Percentiles rank a stretch among this genome's conserved stretches.
Conservation (phyloP, 1,284 basidiomycete genomes). For the Porogramme epimiltina region DNA sequence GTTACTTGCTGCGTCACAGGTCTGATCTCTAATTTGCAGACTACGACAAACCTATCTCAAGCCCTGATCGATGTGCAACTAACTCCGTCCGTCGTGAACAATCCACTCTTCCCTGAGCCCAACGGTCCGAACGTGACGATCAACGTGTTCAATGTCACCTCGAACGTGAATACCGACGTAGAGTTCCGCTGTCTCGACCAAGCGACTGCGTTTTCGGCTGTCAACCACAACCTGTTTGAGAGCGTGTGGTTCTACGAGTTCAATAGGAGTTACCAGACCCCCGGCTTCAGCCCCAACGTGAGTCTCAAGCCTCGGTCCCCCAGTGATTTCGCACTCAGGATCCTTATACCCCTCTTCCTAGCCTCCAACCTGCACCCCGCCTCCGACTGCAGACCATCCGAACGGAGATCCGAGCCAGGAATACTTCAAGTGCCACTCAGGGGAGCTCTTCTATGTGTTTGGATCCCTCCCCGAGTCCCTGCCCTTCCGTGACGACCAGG, state of each 20-base stretch:
- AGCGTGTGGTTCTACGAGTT: constrained; percentile 40
- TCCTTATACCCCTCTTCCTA: background rate
- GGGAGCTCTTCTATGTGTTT: constrained; percentile 41
- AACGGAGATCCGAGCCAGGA: constrained; percentile 36
- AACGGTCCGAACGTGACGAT: constrained; percentile 31
- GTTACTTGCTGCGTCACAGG: background rate
- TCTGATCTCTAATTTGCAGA: constrained; percentile 10
- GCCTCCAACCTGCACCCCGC: constrained; percentile 38
- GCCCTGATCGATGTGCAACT: constrained; percentile 25
- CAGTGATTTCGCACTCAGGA: background rate
- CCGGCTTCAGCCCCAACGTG: constrained; percentile 38
- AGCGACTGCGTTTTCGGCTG: constrained; percentile 36
- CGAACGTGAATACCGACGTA: constrained; percentile 36
- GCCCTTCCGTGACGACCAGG: constrained; percentile 40
- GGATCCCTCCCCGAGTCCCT: constrained; percentile 35
- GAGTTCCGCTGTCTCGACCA: constrained; percentile 43
- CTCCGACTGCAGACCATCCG: constrained; percentile 34
- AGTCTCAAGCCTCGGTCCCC: background rate
- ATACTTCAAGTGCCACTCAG: constrained; percentile 42
- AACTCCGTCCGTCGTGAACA: constrained; percentile 24
- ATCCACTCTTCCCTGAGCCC: constrained; percentile 34
- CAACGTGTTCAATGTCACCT: constrained; percentile 39
- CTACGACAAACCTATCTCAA: constrained; percentile 22
- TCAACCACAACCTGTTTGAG: constrained; percentile 36
- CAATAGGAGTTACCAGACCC: constrained; percentile 38